Percentiles rank a stretch among this genome's conserved stretches.
Conservation (phyloP, 768 basidiomycete species). For the Auricularia auricula-judae region DNA sequence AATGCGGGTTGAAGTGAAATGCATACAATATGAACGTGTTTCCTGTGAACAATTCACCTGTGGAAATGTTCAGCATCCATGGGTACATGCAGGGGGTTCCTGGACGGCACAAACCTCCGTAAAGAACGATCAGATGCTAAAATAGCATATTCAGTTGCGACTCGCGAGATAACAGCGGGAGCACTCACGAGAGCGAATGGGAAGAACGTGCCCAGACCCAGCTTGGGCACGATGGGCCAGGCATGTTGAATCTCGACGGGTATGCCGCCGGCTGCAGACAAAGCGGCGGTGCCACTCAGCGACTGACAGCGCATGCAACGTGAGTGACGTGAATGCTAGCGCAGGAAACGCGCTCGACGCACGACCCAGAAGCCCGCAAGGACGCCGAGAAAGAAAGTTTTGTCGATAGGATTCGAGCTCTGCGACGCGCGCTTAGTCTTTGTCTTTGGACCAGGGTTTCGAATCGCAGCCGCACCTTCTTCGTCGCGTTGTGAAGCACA, state of each 20-base stretch:
- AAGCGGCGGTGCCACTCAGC: conserved; percentile 9
- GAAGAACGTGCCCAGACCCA: conserved; percentile 10
- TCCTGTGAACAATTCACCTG: conserved; percentile 11
- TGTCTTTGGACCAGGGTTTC: not conserved
- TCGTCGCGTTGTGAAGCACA: conserved; percentile 10
- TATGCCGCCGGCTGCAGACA: conserved; percentile 9
- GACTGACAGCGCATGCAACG: not conserved
- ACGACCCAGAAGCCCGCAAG: conserved; percentile 12
- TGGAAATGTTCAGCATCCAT: no score
- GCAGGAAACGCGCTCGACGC: not conserved
- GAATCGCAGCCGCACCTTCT: conserved; percentile 1
- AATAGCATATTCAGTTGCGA: no score
- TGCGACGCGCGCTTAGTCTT: not conserved
- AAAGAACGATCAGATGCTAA: conserved; percentile 8
- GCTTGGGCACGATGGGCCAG: conserved; percentile 11
- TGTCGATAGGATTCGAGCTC: conserved; percentile 6
- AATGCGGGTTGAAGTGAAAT: not conserved
- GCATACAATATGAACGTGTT: conserved; percentile 10
- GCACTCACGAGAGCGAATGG: conserved; percentile 8
- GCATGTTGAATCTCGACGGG: conserved; percentile 2
- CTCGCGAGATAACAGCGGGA: not conserved
- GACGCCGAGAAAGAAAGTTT: conserved; percentile 10
- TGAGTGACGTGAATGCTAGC: not conserved
- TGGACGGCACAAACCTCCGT: conserved; percentile 4
- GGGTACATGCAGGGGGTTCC: no score